Base-by-base conservation (phyloP, 2,329 filamentous ascomycete species). In the Apiospora phragmitis region DNA sequence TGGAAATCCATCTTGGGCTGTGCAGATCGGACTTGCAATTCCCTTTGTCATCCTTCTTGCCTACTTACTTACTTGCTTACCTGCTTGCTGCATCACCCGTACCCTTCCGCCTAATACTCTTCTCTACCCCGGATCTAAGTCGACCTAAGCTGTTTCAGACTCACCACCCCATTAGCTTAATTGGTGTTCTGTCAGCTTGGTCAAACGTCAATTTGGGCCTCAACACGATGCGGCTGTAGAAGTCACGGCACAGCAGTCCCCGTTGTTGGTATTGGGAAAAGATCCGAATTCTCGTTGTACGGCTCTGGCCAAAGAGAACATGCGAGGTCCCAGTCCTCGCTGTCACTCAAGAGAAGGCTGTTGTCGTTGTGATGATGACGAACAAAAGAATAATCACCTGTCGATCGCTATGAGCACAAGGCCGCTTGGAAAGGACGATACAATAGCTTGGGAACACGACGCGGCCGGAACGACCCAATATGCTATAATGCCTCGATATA, bases 181-280 rank as follows among this genome's bases (percentile, higher is more conserved):
- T 59, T 59, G 51, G 51, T 59, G 7, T 59, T 59, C 51, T 59
- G 16, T 32, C 51, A 35, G 51, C 32, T 62, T 24, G 18, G 55
- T 24, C 32, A 38, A 62, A 62, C 55, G 12, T 38, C 32, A 18
- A 62, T 38, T 62, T 32, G 55, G 55, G 14, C 6, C 21, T 38
- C 55, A 62, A 62, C 55, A 62, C 55, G 55, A 62, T 62, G 55
- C 55, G 29, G 55, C 55, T 62, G 29, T 62, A 62, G 55, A 62
- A 32, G 55, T 62, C 55, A n/a, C 55, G 32, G 32, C 18, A 62
- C 21, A n/a, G 18, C 55, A 38, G 32, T 62, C 32, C 55, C 55
- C 55, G 55, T 62, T 62, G 55, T 62, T 62, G 55, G 55, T 62
- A 62, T 62, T 38, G 32, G 55, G 55, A 35, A 62, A 62, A 62